Base-by-base conservation (phyloP, 2,329 filamentous ascomycete genomes). In the Colletotrichum chlorophyti region DNA sequence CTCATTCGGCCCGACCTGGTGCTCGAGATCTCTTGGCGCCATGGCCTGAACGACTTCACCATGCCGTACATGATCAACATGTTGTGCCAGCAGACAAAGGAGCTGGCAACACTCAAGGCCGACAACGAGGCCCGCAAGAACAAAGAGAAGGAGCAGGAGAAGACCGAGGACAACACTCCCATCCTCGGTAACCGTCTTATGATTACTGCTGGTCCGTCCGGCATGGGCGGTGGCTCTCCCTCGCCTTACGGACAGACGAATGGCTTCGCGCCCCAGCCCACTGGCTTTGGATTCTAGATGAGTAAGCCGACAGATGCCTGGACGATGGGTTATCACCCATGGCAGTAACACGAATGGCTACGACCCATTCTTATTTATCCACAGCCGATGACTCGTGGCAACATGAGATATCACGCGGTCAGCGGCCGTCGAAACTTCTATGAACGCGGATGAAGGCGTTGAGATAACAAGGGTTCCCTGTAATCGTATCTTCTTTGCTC, bases 41-140 rank as follows among this genome's bases (percentile, higher is more conserved):
- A 97, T 72, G 92, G 93, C 60, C 89, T 99, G 34, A 87, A 89
- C 68, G 95, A 99, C 79, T 99, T 97, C 79, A 96, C 93, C 43
- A 99, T 99, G 96, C 95, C 95, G 15, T 99, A 96, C 83, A 96
- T 99, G 92, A 98, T 99, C 85, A 99, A 98, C 80, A 90, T 96
- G 80, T 83, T 99, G 63, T 87, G 89, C 66, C 93, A 97, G 76
- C 93, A 98, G 78, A 93, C 91, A 34, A 87, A 90, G 65, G 89
- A 96, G 54, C 89, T 99, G 65, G 86, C 93, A 58, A 74, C 82
- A 59, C 84, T 99, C 61, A 96, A 96, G 83, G 91, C 91, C 62
- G 96, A 99, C 77, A 99, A 98, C 71, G 96, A 99, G 76, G 91
- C 93, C 71, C 90, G 93, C 69, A 97, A 97, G 77, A 82, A 82